Evolutionary conservation across 2,329 filamentous ascomycete genomes (phyloP).

Genomic region (Colletotrichum sp.): DNA sequence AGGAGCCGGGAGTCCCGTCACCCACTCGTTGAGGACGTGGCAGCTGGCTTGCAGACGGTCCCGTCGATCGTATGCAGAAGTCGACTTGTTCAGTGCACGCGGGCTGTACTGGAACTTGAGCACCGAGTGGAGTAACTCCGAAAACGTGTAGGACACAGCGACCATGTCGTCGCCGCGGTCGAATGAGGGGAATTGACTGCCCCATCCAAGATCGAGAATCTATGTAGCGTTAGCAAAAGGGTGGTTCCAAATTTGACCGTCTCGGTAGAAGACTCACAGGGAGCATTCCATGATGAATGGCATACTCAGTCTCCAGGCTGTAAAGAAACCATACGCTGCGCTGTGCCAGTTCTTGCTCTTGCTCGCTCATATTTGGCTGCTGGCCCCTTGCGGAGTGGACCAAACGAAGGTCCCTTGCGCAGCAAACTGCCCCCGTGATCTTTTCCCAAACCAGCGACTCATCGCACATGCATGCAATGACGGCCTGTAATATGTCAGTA

Average conservation of each 20-base stretch:
- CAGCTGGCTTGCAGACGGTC: constrained; percentile 7
- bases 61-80: neutral
- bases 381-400: constrained; percentile 2
- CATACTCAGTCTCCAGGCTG: constrained; percentile 7
- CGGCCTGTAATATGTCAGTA: neutral
- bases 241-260: fast-evolving
- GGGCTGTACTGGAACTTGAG: constrained; percentile 14
- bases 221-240: neutral
- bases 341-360: neutral
- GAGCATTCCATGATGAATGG: constrained; percentile 11
- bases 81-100: neutral
- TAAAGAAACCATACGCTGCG: constrained; percentile 13
- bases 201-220: constrained; percentile 12
- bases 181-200: neutral
- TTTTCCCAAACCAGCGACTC: neutral
- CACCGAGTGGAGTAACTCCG: constrained; percentile 1
- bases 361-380: neutral
- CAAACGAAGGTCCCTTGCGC: constrained; percentile 9
- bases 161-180: constrained; percentile 10
- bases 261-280: neutral
- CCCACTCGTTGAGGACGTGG: constrained; percentile 9
- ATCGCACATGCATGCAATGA: constrained; percentile 2
- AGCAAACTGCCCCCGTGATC: constrained; percentile 7
- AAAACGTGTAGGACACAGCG: constrained; percentile 5
- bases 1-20: neutral